Evolutionary conservation across 2,329 filamentous ascomycete species (phyloP), one percentile per base, ranked within the genome.

Genomic region (Aureobasidium mangrovei): DNA sequence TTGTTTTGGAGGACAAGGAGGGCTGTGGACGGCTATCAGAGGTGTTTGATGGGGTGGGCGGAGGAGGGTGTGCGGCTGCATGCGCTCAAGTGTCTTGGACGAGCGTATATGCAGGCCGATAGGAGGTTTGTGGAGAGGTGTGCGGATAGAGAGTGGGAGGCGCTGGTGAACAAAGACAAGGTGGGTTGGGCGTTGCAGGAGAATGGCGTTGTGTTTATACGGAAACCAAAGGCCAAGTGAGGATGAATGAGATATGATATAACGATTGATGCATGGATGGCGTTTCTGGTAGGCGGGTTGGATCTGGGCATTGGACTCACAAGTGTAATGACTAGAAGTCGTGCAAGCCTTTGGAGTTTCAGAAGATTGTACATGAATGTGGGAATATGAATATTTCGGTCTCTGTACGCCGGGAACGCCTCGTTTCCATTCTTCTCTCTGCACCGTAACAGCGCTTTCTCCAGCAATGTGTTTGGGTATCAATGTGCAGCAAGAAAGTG

Each of bases 11-110:
- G 81, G 59, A 73, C 86, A 44, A 83, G 82, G 70, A 76, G 77
- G 59, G 78, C 75, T 54, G 88, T 93, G 31, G 89, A 96, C 71
- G 88, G 87, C 7, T 86, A 95, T 69, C 80, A 86, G 67, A 80
- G 84, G 36, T 81, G 83, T 54, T 72, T 98, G 55, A 83, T 97
- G 76, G 86, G 89, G 64, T 91, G 84, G 74, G 86, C 88, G 7
- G 86, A 88, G 61, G 79, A 82, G 27, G 77, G 79, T n/a, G 77
- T 96, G 65, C 77, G 86, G 61, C 74, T 81, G 60, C 85, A 91
- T 69, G 82, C 87, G 33, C 74, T 97, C 61, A 95, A 95, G 73
- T 93, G 90, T 66, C 80, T 97, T 53, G 90, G 89, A 0, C 80
- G 83, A 64, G 80, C 85, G 4, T 98, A 98, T 68, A 71, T 96